These are phyloP conservation scores for Babesia divergens DNA, from an alignment of 169 alveolate species.

Conservation along the genomic window DNA sequence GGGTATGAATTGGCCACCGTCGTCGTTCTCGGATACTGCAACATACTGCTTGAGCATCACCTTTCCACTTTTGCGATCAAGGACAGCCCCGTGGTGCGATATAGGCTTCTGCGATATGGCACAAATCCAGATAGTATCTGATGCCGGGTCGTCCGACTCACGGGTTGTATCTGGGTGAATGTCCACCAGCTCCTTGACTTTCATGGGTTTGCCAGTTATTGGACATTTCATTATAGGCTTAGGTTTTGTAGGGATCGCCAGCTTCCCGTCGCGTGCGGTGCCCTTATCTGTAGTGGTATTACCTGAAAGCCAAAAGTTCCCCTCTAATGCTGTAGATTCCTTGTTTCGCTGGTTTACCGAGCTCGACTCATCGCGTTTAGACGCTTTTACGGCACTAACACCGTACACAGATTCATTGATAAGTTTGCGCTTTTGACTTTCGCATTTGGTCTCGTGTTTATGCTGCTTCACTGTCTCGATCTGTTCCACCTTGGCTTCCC, in stretches of 20 bases:
- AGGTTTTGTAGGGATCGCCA: conserved; percentile 26
- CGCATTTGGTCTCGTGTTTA: conserved; percentile 22
- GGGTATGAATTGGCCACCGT: conserved; percentile 7
- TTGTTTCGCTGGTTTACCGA: neutral
- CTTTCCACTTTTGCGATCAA: conserved; percentile 70
- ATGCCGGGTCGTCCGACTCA: conserved; percentile 31
- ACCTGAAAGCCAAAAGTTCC: conserved; percentile 37
- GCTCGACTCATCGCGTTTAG: neutral
- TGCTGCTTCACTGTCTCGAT: conserved; percentile 43
- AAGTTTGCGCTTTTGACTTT: conserved; percentile 50
- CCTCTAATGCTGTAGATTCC: conserved; percentile 1
- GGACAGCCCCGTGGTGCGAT: conserved; percentile 65
- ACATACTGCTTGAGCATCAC: conserved; percentile 59
- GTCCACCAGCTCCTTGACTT: conserved; percentile 72
- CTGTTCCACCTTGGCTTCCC: conserved; percentile 45
- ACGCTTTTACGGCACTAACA: conserved; percentile 18
- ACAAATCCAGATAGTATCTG: conserved; percentile 67
- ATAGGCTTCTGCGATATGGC: conserved; percentile 74
- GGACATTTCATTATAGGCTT: conserved; percentile 73
- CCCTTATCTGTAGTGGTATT: neutral
- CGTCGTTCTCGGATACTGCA: conserved; percentile 10
- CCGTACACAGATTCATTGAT: conserved; percentile 38
- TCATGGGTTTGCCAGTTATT: conserved; percentile 74
- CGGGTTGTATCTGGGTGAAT: conserved; percentile 69
- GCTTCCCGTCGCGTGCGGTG: neutral